phyloP scores from a whole-genome alignment of 2,329 filamentous ascomycete species.

The Penicillium sp. region DNA sequence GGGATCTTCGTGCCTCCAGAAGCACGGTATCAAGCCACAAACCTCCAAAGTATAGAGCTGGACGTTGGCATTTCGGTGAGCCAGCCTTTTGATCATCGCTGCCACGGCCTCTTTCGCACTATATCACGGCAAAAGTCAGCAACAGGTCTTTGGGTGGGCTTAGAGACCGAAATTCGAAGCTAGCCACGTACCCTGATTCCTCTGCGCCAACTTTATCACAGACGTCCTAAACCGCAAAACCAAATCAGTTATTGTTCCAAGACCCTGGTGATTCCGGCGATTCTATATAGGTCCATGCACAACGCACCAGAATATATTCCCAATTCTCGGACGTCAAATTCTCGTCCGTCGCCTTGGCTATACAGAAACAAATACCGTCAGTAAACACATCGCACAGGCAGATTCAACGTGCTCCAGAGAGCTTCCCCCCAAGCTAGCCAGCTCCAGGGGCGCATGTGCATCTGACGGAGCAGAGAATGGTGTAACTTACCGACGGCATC shows the following conservation, averaged over 20 bases:
- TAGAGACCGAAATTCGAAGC: not conserved
- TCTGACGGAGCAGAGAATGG: not conserved
- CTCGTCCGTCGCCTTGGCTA: slow-evolving; percentile 86
- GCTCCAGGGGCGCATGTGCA: not conserved
- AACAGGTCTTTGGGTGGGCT: not conserved
- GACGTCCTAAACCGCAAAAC: slow-evolving; percentile 42
- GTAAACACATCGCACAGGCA: slow-evolving; percentile 4
- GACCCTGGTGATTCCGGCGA: not conserved
- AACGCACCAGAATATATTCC: slow-evolving; percentile 57
- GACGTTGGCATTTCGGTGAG: slow-evolving; percentile 89
- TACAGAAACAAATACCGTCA: slow-evolving; percentile 22
- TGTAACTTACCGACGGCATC: slow-evolving; percentile 55
- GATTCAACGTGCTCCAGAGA: not conserved
- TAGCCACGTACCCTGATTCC: slow-evolving; percentile 39
- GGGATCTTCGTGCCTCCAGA: not conserved
- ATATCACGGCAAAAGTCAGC: slow-evolving; percentile 12
- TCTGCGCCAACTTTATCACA: slow-evolving; percentile 50
- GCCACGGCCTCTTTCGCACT: slow-evolving; percentile 75
- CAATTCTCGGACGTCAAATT: slow-evolving; percentile 83
- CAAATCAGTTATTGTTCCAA: slow-evolving; percentile 7
- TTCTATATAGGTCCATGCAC: not conserved
- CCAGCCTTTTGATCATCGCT: slow-evolving; percentile 81
- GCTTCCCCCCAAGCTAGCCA: not conserved
- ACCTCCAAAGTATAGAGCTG: slow-evolving; percentile 90
- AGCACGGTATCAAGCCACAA: slow-evolving; percentile 15